A percentile compares a stretch with the other conserved stretches of the same genome.
These are phyloP conservation scores for Wickerhamiella hasegawae DNA, from an alignment of 805 yeast species.

Conservation along the genomic window DNA sequence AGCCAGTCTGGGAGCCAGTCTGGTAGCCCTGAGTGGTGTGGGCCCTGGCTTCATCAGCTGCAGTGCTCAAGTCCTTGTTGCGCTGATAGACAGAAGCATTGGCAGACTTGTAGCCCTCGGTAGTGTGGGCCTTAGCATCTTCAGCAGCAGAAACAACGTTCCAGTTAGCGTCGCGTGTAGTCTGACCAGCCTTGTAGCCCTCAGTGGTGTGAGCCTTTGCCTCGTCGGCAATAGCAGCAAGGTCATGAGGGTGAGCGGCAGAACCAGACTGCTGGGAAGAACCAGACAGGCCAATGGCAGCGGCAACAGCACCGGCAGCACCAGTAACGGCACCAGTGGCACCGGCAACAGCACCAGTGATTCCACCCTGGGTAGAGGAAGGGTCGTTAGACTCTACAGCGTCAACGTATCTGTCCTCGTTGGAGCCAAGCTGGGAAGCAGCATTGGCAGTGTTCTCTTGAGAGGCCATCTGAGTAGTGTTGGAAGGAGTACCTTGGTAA, in stretches of 20 bases:
- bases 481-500: background rate
- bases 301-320: slow-evolving; percentile 6
- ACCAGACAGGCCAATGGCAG: slow-evolving; percentile 7
- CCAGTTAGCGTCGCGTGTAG: background rate
- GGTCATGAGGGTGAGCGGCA: background rate
- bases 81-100: background rate
- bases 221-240: background rate
- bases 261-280: background rate
- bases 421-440: background rate
- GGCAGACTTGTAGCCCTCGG: slow-evolving; percentile 1
- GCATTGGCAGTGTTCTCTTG: too few species aligned
- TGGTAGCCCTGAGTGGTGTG: background rate
- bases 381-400: too few species aligned
- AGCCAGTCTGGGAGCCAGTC: background rate
- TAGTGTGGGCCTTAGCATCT: slow-evolving; percentile 1
- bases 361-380: background rate
- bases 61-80: background rate
- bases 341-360: slow-evolving; percentile 5
- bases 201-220: background rate
- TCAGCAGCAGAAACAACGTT: background rate
- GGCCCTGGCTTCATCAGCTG: background rate
- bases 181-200: background rate
- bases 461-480: too few species aligned
- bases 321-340: slow-evolving; percentile 5
- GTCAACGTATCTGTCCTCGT: background rate